A percentile compares a stretch with the other conserved stretches of the same genome.
These are phyloP conservation scores for Oidiodendron maius DNA, from an alignment of 495 filamentous ascomycete genomes.

Conservation along the genomic window DNA sequence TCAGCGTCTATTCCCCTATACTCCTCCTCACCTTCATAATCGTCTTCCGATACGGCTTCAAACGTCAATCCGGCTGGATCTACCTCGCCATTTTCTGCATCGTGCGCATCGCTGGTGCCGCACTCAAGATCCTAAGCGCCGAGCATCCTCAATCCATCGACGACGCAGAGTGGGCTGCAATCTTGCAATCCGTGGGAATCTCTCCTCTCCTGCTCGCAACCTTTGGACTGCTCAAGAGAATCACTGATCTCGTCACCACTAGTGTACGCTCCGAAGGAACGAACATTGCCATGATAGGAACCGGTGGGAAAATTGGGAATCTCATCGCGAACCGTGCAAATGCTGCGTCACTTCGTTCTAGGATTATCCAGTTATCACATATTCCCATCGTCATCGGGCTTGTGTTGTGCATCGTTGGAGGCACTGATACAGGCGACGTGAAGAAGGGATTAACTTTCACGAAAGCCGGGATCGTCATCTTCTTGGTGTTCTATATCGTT, in stretches of 20 bases:
- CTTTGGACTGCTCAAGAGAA: constrained; percentile 12
- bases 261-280: neutral
- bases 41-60: constrained; percentile 3
- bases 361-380: constrained; percentile 3
- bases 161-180: constrained; percentile 6
- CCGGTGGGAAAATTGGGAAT: neutral
- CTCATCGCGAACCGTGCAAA: neutral
- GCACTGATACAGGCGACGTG: neutral
- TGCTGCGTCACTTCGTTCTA: neutral
- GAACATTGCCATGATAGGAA: neutral
- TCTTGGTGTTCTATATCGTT: constrained; percentile 4
- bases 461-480: constrained; percentile 13
- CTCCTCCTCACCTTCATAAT: constrained; percentile 5
- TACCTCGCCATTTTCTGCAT: constrained; percentile 10
- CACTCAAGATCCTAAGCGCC: constrained; percentile 1
- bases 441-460: constrained; percentile 1
- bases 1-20: constrained; percentile 8
- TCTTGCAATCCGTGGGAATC: constrained; percentile 9
- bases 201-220: constrained; percentile 14
- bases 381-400: constrained; percentile 7
- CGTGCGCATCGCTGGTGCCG: constrained; percentile 1
- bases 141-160: neutral
- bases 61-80: constrained; percentile 14
- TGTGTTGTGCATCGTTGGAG: constrained; percentile 19
- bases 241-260: constrained; percentile 4